phyloP scores from a whole-genome alignment of 1,284 basidiomycete genomes.

The Vanrija sp. region DNA sequence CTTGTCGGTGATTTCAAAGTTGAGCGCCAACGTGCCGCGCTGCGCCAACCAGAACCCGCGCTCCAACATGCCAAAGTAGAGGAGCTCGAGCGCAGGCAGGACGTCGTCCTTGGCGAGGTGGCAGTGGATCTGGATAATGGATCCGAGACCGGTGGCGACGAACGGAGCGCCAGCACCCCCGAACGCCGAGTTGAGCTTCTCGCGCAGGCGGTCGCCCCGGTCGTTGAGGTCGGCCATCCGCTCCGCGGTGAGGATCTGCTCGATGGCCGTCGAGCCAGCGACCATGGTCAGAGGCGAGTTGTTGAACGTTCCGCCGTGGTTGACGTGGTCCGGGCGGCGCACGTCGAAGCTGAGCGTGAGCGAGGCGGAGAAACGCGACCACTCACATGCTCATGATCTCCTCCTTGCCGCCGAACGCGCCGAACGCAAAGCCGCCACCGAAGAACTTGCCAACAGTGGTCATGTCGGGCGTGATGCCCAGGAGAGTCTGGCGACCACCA shows the following conservation, averaged over 20 bases:
- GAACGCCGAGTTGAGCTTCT: conserved; percentile 13
- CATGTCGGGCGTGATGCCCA: conserved; percentile 30
- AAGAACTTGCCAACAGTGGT: conserved; percentile 34
- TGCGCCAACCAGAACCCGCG: conserved; percentile 24
- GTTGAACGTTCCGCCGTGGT: conserved; percentile 34
- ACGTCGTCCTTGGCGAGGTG: conserved; percentile 3
- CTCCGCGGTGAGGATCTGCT: conserved; percentile 18
- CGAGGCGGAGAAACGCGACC: too few relatives aligned
- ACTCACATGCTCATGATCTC: conserved; percentile 32
- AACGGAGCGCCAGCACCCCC: neutral
- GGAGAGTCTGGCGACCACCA: conserved; percentile 24
- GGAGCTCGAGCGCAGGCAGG: conserved; percentile 9
- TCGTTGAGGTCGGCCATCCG: conserved; percentile 19
- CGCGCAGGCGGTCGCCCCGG: conserved; percentile 22
- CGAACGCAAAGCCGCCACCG: conserved; percentile 36
- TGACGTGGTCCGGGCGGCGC: conserved; percentile 12
- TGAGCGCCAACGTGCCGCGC: conserved; percentile 16
- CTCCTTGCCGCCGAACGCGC: conserved; percentile 29
- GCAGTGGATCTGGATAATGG: conserved; percentile 30
- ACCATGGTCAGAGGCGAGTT: conserved; percentile 34
- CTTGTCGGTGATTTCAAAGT: conserved; percentile 1
- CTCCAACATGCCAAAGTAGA: conserved; percentile 22
- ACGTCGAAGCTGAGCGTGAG: conserved; percentile 23
- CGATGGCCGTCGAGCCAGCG: conserved; percentile 22
- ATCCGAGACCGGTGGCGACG: conserved; percentile 27